Evolutionary conservation across 345 rosid genomes (phyloP).

Genomic region (Crucihimalaya himalaica): DNA sequence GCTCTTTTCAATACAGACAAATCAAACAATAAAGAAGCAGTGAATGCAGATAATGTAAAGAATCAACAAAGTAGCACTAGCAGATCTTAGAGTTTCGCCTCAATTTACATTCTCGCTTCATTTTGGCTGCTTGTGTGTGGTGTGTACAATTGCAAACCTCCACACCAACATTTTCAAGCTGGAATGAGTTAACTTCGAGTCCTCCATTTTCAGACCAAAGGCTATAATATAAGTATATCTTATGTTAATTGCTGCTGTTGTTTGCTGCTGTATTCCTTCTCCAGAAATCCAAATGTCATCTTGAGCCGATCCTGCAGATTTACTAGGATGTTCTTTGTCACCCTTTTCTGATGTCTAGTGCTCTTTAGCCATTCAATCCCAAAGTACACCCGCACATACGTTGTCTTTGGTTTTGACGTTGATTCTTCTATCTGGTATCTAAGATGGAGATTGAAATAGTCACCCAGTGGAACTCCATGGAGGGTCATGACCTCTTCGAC

Average conservation of each 20-base stretch:
- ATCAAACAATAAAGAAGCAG: background rate
- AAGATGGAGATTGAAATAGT: conserved; percentile 84
- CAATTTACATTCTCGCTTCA: conserved; percentile 12
- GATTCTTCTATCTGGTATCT: conserved; percentile 78
- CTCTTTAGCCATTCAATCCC: conserved; percentile 97
- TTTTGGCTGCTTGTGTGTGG: background rate
- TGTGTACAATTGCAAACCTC: background rate
- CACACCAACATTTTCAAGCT: background rate
- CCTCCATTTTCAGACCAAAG: conserved; percentile 21
- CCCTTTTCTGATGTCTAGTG: conserved; percentile 74
- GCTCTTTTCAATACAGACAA: conserved; percentile 26
- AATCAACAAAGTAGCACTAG: conserved; percentile 14
- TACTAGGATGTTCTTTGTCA: conserved; percentile 65
- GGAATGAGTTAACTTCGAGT: background rate
- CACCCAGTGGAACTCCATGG: conserved; percentile 91
- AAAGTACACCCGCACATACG: conserved; percentile 57
- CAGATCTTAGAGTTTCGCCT: conserved; percentile 10
- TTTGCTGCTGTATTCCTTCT: conserved; percentile 62
- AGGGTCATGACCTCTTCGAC: conserved; percentile 93
- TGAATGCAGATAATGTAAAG: background rate
- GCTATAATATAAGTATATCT: background rate
- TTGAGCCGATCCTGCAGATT: conserved; percentile 74
- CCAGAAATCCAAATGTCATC: conserved; percentile 59
- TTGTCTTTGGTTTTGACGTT: conserved; percentile 56
- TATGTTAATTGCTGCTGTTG: conserved; percentile 35